Percentiles rank a stretch among this genome's conserved stretches.
Conservation (phyloP, 495 filamentous ascomycete genomes). For the Pyrenula massariospora region DNA sequence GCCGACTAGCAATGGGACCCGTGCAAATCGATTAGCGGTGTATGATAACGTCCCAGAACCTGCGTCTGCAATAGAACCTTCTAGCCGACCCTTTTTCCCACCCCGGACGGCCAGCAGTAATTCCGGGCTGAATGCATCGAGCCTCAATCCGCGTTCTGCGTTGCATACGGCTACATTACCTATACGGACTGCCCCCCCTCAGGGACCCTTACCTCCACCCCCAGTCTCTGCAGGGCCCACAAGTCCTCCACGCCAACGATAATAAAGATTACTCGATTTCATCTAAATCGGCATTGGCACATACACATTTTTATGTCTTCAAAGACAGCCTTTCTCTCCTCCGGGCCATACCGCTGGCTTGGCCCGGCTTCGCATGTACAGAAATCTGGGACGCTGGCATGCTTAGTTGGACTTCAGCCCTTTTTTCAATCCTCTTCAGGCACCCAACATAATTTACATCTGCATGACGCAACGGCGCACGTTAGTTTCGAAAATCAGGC, state of each 20-base stretch:
- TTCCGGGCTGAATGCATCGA: background rate
- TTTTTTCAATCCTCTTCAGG: no score
- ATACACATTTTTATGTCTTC: no score
- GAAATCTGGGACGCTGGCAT: no score
- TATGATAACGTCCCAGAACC: constrained; percentile 25
- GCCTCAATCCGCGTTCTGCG: constrained; percentile 18
- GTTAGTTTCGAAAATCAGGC: no score
- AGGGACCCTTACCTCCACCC: constrained; percentile 28
- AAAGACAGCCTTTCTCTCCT: no score
- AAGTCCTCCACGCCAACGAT: background rate
- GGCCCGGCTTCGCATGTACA: no score
- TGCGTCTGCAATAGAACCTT: constrained; percentile 24
- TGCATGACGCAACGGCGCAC: no score
- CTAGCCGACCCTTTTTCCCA: constrained; percentile 22
- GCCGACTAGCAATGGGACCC: constrained; percentile 10
- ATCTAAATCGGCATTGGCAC: no score
- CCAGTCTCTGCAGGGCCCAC: constrained; percentile 16
- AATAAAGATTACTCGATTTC: no score
- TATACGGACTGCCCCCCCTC: constrained; percentile 29
- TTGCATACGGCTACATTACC: constrained; percentile 28
- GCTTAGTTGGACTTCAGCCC: no score
- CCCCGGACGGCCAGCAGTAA: constrained; percentile 29
- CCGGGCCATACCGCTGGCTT: no score
- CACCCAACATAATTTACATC: no score
- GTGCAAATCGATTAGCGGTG: constrained; percentile 25